Base-by-base conservation (phyloP, 148 eudicot genomes). In the Hydrangea macrophylla region DNA sequence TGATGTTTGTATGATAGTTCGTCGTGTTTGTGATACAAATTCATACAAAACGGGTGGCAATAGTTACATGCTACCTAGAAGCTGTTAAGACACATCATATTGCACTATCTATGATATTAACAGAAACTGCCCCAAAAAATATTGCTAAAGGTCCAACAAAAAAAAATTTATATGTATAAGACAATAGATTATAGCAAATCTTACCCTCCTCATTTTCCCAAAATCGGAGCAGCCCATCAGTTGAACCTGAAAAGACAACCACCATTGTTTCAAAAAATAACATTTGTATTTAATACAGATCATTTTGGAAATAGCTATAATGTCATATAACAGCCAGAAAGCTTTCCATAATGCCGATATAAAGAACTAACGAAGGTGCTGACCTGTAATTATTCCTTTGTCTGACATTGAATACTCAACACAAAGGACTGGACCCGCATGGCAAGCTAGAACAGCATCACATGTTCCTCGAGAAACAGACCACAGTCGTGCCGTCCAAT, bases 401-500 rank as follows among this genome's bases (percentile, higher is more conserved):
- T 94, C 98, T 15, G 83, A 58, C 30, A 69, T 35, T 9, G 95
- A 94, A 62, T 90, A 94, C 76, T 94, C 98, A n/a, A 88, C 96
- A 40, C 84, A 76, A 6, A 81, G 81, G 55, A 94, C 73, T 24
- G 98, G 92, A 53, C 96, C 98, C 18, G 84, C 96, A 74, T 94
- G 98, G 79, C 96, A 90, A 68, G 97, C 92, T 55, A 94, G 61
- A 72, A 94, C 97, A 31, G 90, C 90, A 70, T 94, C 98, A 73
- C 98, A 94, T 10, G 92, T 83, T 74, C 98, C 98, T 53, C 89
- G 89, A 45, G 97, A 90, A 53, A 91, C 85, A 9, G 98, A 94
- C 98, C 98, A 94, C 78, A 94, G 60, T 55, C 98, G 84, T 37
- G 96, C 98, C 2, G 98, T 94, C 98, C 98, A 94, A 77, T 94